Conservation (phyloP, 1,284 basidiomycete species). For the Moesziomyces antarcticus region DNA sequence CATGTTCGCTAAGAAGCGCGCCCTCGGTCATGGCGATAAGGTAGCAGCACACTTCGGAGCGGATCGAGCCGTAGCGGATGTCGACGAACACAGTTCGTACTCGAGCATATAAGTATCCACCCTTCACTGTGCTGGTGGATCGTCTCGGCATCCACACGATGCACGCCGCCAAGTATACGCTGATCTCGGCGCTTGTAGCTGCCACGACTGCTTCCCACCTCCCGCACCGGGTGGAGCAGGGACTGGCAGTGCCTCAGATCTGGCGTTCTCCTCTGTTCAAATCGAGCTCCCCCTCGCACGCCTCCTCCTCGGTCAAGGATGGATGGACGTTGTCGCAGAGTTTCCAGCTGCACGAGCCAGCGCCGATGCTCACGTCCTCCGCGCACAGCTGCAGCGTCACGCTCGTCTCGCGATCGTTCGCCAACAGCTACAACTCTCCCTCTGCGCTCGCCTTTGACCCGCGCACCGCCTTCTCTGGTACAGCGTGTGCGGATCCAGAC, state of each 20-base stretch:
- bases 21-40: too few relatives aligned
- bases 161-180: too few relatives aligned
- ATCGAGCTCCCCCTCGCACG: neutral
- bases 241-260: constrained; percentile 17
- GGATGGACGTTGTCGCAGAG: constrained; percentile 4
- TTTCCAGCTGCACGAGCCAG: constrained; percentile 28
- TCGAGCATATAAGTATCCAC: too few relatives aligned
- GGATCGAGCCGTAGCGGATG: too few relatives aligned
- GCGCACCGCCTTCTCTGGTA: constrained; percentile 7
- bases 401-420: constrained; percentile 40
- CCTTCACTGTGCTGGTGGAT: too few relatives aligned
- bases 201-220: neutral
- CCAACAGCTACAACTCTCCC: constrained; percentile 48
- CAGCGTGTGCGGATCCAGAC: constrained; percentile 27
- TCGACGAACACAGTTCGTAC: too few relatives aligned
- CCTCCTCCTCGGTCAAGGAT: neutral
- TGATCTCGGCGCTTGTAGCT: too few relatives aligned
- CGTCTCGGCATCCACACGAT: too few relatives aligned
- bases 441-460: constrained; percentile 28
- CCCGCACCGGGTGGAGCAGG: neutral
- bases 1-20: too few relatives aligned
- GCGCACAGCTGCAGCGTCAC: constrained; percentile 18
- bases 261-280: constrained; percentile 28
- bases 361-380: constrained; percentile 19
- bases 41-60: too few relatives aligned